Percentiles rank a stretch among this genome's conserved stretches.
Evolutionary conservation across 805 yeast genomes (phyloP).

Genomic region (Hanseniaspora taiwanica): DNA sequence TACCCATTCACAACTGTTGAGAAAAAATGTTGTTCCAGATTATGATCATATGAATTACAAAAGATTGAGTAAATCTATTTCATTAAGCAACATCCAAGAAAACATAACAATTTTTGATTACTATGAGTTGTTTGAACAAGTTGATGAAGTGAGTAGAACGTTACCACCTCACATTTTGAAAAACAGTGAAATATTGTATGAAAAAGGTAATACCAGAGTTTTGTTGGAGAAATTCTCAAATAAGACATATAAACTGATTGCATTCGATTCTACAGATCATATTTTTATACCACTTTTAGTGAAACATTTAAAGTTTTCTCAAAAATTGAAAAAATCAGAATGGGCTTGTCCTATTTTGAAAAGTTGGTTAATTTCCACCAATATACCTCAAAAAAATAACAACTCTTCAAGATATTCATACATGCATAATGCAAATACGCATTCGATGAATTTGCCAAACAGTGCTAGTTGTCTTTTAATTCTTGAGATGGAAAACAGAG

Average conservation of each 20-base stretch:
- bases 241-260: background rate
- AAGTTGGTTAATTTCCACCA: constrained; percentile 5
- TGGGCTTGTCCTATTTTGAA: constrained; percentile 4
- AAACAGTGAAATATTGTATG: background rate
- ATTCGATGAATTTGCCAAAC: no score
- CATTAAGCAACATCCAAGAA: background rate
- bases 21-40: background rate
- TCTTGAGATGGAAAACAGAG: constrained; percentile 22
- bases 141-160: background rate
- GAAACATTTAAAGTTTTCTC: background rate
- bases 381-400: constrained; percentile 3
- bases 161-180: background rate
- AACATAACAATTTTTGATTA: background rate
- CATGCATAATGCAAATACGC: no score
- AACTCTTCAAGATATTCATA: constrained; percentile 7
- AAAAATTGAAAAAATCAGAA: background rate
- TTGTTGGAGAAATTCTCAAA: background rate
- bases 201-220: background rate
- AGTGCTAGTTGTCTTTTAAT: constrained; percentile 9
- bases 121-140: background rate
- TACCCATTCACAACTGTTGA: background rate
- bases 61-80: background rate
- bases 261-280: constrained; percentile 1
- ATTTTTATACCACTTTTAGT: background rate
- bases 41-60: background rate